Evolutionary conservation across 2,329 filamentous ascomycete species (phyloP).

Genomic region (Ceratocystis huliohia): DNA sequence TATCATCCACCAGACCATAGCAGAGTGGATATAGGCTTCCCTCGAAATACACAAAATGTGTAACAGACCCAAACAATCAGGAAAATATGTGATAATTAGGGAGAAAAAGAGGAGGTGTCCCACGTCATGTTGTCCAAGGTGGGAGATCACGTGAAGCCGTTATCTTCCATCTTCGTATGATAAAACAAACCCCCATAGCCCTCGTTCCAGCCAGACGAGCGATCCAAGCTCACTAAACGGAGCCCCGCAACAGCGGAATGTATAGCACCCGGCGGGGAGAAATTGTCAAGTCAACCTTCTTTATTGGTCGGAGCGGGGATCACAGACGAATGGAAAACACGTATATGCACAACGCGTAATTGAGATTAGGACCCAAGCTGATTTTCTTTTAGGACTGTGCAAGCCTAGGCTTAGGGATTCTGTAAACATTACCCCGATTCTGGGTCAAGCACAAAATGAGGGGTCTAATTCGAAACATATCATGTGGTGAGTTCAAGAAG

Average conservation of each 20-base stretch:
- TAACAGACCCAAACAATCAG: not conserved
- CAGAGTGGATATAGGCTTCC: not conserved
- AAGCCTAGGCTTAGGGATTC: not conserved
- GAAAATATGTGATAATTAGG: not conserved
- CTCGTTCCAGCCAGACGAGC: not conserved
- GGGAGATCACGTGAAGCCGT: not conserved
- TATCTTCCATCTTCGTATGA: not conserved
- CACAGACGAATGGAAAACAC: not conserved
- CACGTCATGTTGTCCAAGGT: not conserved
- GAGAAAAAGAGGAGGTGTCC: not conserved
- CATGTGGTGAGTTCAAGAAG: not conserved
- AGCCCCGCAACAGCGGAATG: slow-evolving; percentile 3
- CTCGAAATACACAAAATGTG: too few relatives aligned
- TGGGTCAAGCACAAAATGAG: not conserved
- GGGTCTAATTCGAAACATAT: not conserved
- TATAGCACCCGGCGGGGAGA: not conserved
- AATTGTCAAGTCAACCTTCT: not conserved
- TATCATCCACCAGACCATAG: not conserved
- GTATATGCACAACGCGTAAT: slow-evolving; percentile 3
- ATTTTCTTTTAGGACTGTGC: not conserved
- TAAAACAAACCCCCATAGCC: not conserved
- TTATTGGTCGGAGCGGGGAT: not conserved
- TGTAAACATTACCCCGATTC: not conserved
- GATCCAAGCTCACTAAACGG: not conserved
- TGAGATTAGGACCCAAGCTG: not conserved